Evolutionary conservation across 2,329 filamentous ascomycete species (phyloP).

Genomic region (Xylaria sp.): DNA sequence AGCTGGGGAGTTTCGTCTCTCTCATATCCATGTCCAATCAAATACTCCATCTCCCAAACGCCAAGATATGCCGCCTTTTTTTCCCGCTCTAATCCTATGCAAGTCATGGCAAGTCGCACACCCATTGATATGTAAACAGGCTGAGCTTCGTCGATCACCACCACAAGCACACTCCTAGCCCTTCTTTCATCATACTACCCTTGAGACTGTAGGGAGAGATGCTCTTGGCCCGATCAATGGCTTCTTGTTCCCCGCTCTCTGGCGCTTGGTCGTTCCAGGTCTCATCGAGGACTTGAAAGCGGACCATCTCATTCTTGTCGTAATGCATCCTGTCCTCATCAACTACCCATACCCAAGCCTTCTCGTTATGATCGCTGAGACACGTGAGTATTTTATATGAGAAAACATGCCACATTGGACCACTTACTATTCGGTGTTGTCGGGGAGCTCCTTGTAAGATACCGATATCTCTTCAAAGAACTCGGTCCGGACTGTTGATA

Average conservation of each 20-base stretch:
- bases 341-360: slow-evolving; percentile 86
- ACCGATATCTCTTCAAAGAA: slow-evolving; percentile 96
- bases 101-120: slow-evolving; percentile 34
- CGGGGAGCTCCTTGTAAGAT: slow-evolving; percentile 77
- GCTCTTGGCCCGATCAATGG: slow-evolving; percentile 65
- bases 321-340: slow-evolving; percentile 83
- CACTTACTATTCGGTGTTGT: slow-evolving; percentile 79
- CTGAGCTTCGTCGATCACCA: slow-evolving; percentile 59
- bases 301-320: slow-evolving; percentile 88
- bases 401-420: not conserved
- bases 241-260: slow-evolving; percentile 70
- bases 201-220: slow-evolving; percentile 76
- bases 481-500: slow-evolving; percentile 76
- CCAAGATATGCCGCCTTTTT: slow-evolving; percentile 28
- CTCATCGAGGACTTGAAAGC: slow-evolving; percentile 87
- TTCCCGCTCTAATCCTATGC: not conserved
- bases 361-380: slow-evolving; percentile 75
- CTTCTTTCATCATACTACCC: slow-evolving; percentile 71
- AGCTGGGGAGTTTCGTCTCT: slow-evolving; percentile 11
- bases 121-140: not conserved
- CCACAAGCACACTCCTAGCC: slow-evolving; percentile 72
- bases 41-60: slow-evolving; percentile 36
- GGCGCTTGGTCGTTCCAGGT: slow-evolving; percentile 92
- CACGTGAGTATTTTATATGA: slow-evolving; percentile 44
- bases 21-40: slow-evolving; percentile 21